Evolutionary conservation across 345 rosid species (phyloP).

Genomic region (Cardamine occulta): DNA sequence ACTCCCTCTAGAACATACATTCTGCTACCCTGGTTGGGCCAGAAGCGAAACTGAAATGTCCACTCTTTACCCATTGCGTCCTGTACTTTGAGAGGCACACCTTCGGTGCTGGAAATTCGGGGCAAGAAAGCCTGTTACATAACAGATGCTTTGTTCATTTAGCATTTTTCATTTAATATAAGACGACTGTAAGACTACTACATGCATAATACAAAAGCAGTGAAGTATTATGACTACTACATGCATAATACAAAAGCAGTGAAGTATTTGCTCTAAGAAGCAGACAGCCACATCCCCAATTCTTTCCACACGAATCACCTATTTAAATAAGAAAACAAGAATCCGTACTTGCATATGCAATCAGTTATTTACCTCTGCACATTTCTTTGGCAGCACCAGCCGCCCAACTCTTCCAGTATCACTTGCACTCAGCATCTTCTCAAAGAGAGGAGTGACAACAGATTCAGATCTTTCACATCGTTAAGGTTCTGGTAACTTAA

Average conservation of each 20-base stretch:
- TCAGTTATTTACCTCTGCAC: slow-evolving; percentile 79
- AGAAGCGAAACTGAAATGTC: slow-evolving; percentile 95
- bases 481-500: slow-evolving; percentile 57
- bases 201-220: slow-evolving; percentile 9
- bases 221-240: slow-evolving; percentile 13
- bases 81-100: slow-evolving; percentile 89
- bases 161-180: slow-evolving; percentile 10
- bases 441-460: slow-evolving; percentile 81
- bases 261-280: slow-evolving; percentile 31
- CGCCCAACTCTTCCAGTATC: slow-evolving; percentile 95
- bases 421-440: slow-evolving; percentile 95
- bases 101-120: slow-evolving; percentile 78
- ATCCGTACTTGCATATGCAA: slow-evolving; percentile 27
- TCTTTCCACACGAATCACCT: slow-evolving; percentile 16
- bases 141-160: slow-evolving; percentile 27
- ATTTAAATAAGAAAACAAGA: slow-evolving; percentile 19
- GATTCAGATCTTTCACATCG: slow-evolving; percentile 70
- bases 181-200: slow-evolving; percentile 22
- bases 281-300: slow-evolving; percentile 24
- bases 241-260: slow-evolving; percentile 12
- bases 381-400: slow-evolving; percentile 89
- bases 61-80: slow-evolving; percentile 95
- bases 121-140: slow-evolving; percentile 84
- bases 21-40: slow-evolving; percentile 91
- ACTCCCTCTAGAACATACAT: slow-evolving; percentile 97